Evolutionary conservation across 2,329 filamentous ascomycete genomes (phyloP).

Genomic region (Monilinia fructigena): DNA sequence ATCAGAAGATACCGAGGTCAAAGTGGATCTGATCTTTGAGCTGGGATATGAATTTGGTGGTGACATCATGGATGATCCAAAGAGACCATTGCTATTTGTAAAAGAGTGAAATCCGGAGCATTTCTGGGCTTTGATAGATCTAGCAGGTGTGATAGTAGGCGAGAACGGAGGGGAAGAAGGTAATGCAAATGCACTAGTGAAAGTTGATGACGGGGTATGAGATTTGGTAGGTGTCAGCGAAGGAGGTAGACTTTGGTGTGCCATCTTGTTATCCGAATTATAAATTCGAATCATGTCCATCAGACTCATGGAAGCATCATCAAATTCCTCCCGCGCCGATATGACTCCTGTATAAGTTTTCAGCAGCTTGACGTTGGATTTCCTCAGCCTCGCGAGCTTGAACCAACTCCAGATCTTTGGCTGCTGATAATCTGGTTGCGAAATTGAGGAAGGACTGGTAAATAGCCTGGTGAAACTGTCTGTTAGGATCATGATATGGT

Average conservation of each 20-base stretch:
- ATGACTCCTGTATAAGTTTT: background rate
- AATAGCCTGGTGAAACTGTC: constrained; percentile 19
- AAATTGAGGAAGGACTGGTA: constrained; percentile 23
- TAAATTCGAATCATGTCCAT: constrained; percentile 18
- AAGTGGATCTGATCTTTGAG: background rate
- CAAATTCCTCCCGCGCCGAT: background rate
- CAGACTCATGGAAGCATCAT: background rate
- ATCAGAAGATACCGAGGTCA: background rate
- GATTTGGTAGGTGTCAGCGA: background rate
- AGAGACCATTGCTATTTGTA: background rate
- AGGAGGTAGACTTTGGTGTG: background rate
- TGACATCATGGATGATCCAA: background rate
- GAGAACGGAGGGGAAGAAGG: constrained; percentile 10
- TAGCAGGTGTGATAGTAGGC: background rate
- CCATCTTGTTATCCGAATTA: background rate
- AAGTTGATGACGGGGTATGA: constrained; percentile 10
- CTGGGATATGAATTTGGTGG: constrained; percentile 4
- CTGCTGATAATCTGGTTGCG: constrained; percentile 8
- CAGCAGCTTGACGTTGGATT: background rate
- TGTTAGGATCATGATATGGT: constrained; percentile 22
- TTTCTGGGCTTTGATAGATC: background rate
- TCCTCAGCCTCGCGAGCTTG: constrained; percentile 4
- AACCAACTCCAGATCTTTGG: background rate
- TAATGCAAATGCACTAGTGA: background rate
- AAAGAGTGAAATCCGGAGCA: background rate